Evolutionary conservation across 208 protist genomes (phyloP).

Genomic region (Wallacemonas rigidus): DNA sequence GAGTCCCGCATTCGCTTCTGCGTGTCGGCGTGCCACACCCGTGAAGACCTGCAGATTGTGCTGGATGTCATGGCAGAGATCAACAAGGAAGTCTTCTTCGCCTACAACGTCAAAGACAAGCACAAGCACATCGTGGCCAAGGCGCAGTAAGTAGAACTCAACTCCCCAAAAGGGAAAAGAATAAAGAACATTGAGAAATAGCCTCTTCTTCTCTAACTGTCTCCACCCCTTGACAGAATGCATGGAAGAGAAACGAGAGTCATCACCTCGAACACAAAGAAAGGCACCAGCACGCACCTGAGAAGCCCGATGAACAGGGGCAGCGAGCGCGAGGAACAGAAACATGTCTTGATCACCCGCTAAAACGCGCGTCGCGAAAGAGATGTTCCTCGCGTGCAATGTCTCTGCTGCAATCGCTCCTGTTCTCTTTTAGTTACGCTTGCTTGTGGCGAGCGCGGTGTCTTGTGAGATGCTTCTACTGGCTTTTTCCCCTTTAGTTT

Average conservation of each 20-base stretch:
- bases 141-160: neutral
- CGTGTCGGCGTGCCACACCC: constrained; percentile 94
- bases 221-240: no score
- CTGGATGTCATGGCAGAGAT: constrained; percentile 90
- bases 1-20: constrained; percentile 91
- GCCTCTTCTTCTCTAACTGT: neutral
- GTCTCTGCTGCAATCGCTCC: constrained; percentile 17
- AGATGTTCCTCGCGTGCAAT: no score
- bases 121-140: constrained; percentile 13
- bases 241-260: no score
- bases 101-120: constrained; percentile 47
- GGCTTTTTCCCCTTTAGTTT: constrained; percentile 17
- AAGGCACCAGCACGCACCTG: no score
- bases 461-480: constrained; percentile 12
- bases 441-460: neutral
- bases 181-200: no score
- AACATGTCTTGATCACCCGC: no score
- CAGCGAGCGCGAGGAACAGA: no score
- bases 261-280: no score
- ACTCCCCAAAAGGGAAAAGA: no score
- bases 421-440: constrained; percentile 22
- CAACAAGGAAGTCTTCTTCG: constrained; percentile 66
- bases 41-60: constrained; percentile 91
- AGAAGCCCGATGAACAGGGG: no score
- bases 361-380: no score